A percentile compares a stretch with the other conserved stretches of the same genome.
Evolutionary conservation across 495 filamentous ascomycete genomes (phyloP).

Genomic region (Aspergillus bridgeri): DNA sequence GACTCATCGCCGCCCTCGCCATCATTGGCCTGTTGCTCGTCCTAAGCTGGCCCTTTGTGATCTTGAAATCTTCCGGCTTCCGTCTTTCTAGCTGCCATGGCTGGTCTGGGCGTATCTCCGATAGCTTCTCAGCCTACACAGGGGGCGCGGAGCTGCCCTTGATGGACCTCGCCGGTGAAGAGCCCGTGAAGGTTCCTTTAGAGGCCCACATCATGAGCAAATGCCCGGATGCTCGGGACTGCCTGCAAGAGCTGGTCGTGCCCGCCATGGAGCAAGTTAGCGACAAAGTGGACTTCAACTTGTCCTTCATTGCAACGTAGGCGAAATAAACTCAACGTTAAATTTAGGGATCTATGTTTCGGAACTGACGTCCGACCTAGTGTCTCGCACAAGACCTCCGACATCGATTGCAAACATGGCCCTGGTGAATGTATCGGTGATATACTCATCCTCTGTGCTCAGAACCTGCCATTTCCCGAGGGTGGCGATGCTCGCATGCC

Average conservation of each 20-base stretch:
- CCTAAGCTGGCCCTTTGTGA: constrained; percentile 18
- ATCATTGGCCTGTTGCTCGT: constrained; percentile 21
- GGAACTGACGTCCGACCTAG: constrained; percentile 17
- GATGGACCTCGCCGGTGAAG: neutral
- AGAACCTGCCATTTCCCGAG: constrained; percentile 51
- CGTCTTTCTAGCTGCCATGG: constrained; percentile 12
- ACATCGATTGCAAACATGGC: constrained; percentile 74
- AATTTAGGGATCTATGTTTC: neutral
- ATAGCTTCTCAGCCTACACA: neutral
- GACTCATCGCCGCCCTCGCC: constrained; percentile 8
- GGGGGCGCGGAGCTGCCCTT: constrained; percentile 5
- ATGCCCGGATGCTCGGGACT: constrained; percentile 83
- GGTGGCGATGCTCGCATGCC: constrained; percentile 45
- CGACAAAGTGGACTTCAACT: constrained; percentile 82
- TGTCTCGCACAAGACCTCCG: constrained; percentile 35
- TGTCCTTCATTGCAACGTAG: constrained; percentile 86
- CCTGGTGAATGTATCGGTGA: constrained; percentile 89
- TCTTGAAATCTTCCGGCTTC: neutral
- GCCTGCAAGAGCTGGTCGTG: constrained; percentile 74
- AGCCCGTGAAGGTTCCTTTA: constrained; percentile 58
- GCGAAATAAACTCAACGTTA: constrained; percentile 9
- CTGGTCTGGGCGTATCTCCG: neutral
- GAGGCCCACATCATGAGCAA: constrained; percentile 95
- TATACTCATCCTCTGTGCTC: constrained; percentile 89
- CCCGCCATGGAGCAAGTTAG: constrained; percentile 80